Evolutionary conservation across 768 basidiomycete genomes (phyloP).

Genomic region (Hemileccinum impolitum): DNA sequence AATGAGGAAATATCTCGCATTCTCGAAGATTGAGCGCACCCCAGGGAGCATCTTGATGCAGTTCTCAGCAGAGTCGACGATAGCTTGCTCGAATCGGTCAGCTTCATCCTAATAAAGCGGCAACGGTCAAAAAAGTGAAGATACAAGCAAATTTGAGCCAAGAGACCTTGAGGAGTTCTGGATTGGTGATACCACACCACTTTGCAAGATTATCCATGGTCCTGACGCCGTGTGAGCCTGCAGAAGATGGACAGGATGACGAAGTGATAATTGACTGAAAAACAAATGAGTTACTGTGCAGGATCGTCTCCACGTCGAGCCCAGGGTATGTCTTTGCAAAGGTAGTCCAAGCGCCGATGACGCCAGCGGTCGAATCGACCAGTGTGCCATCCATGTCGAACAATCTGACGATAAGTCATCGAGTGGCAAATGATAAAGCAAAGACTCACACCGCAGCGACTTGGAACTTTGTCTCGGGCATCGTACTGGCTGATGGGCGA

Average conservation of each 20-base stretch:
- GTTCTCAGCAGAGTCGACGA: slow-evolving; percentile 56
- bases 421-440: not conserved
- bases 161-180: slow-evolving; percentile 64
- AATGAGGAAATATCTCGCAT: slow-evolving; percentile 35
- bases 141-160: not conserved
- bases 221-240: slow-evolving; percentile 80
- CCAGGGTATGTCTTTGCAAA: slow-evolving; percentile 68
- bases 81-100: slow-evolving; percentile 74
- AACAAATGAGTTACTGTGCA: slow-evolving; percentile 50
- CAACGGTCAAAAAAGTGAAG: slow-evolving; percentile 1
- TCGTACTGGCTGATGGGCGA: slow-evolving; percentile 7
- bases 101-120: slow-evolving; percentile 54
- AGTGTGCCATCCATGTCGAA: slow-evolving; percentile 87
- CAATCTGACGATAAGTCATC: slow-evolving; percentile 39
- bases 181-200: slow-evolving; percentile 67
- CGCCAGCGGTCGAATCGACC: slow-evolving; percentile 79
- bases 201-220: slow-evolving; percentile 76
- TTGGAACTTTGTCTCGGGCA: slow-evolving; percentile 34
- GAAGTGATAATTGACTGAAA: not conserved
- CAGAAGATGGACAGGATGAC: not conserved
- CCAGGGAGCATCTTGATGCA: slow-evolving; percentile 77
- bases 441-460: slow-evolving; percentile 40
- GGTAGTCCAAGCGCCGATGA: slow-evolving; percentile 78
- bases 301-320: slow-evolving; percentile 57
- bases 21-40: slow-evolving; percentile 53